Evolutionary conservation across 1,139 yeast genomes (phyloP), one percentile per base, ranked within the genome.

Genomic region (Scheffersomyces cryptocercus): DNA sequence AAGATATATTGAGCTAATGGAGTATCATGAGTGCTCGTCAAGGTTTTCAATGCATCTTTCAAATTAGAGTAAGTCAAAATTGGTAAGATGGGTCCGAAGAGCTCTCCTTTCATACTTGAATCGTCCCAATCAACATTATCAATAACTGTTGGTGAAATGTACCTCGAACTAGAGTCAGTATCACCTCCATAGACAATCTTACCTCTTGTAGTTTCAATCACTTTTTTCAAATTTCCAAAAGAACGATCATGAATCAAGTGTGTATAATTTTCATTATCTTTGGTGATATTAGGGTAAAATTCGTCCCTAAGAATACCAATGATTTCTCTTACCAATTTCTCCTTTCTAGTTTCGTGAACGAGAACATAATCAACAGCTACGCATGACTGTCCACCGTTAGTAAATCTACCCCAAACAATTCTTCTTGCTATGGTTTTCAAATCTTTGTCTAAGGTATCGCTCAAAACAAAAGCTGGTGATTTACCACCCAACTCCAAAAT

Each of bases 401-500:
- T 69, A 56, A 84, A 85, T 51, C 85, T 80, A 29, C 93, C 93
- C 88, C 93, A 88, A 4, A 80, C 75, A 12, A 88, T 67, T 64
- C 97, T 77, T 48, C 75, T 75, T 13, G 90, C 82, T n/a, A 87
- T 74, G 0, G 73, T 64, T 15, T 66, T 64, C 41, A 87, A 52
- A 52, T 82, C 75, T 30, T 56, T 56, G 43, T 69, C 77, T 9
- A 54, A 52, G 38, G 78, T 70, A 39, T 77, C 71, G 36, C 76
- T 71, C 41, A 90, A 79, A 10, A 90, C 70, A 50, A 90, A 75
- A 1, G 81, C 88, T 0, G 97, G 97, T 3, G 93, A 85, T 61
- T 90, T 90, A n/a, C 97, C 97, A 41, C 98, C 98, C 39, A 91
- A 74, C 66, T 91, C 98, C 49, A 93, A 73, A 20, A 87, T 67